Conservation (phyloP, 169 alveolate species). For the Babesia microti region DNA sequence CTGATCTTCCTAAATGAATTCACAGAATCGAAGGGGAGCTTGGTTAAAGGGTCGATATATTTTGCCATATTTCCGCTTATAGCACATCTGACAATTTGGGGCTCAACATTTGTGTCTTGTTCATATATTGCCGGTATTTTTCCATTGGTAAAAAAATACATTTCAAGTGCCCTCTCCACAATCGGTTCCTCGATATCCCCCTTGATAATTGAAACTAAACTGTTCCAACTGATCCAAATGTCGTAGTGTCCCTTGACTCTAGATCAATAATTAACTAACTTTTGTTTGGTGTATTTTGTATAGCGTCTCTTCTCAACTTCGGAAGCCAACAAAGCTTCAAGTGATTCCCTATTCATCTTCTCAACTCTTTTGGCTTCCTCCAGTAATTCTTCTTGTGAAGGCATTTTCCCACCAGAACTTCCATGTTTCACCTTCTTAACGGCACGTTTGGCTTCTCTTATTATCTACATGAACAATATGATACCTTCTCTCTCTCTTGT, state of each 20-base stretch:
- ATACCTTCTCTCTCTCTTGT: constrained; percentile 8
- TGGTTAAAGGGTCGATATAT: constrained; percentile 35
- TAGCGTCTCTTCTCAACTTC: constrained; percentile 42
- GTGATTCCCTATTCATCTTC: constrained; percentile 54
- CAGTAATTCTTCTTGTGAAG: constrained; percentile 66
- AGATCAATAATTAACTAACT: background rate
- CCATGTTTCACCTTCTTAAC: constrained; percentile 4
- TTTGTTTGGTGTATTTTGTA: constrained; percentile 7
- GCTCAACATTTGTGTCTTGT: background rate
- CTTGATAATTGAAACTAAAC: constrained; percentile 33
- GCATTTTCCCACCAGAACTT: constrained; percentile 2
- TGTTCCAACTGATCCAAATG: constrained; percentile 51
- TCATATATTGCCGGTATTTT: constrained; percentile 32
- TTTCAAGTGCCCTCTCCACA: constrained; percentile 40
- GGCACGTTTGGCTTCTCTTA: constrained; percentile 2
- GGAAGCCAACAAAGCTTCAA: constrained; percentile 58
- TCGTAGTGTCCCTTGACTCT: constrained; percentile 42
- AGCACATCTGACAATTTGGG: constrained; percentile 6
- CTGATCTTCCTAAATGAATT: no score
- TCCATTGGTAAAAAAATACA: constrained; percentile 47
- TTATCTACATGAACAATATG: constrained; percentile 2
- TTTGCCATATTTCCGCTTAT: constrained; percentile 31
- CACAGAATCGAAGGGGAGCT: no score
- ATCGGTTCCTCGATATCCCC: constrained; percentile 14
- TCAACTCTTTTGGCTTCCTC: constrained; percentile 64